Evolutionary conservation across 192 early-diverging fungal genomes (phyloP).

Genomic region (Chytriomyces sp.): DNA sequence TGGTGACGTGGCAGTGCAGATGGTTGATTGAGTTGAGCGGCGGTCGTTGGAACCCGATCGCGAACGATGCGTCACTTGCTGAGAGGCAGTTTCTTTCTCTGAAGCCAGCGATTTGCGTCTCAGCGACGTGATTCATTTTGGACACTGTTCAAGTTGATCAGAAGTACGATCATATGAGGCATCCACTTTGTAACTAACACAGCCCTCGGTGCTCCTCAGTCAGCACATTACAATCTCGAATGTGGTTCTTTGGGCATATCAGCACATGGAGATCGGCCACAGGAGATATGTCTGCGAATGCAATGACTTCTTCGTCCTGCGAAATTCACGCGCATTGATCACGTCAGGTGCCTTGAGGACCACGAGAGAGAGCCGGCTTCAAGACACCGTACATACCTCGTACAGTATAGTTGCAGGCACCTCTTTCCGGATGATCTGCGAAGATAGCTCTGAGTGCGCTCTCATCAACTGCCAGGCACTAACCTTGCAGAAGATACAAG

Average conservation of each 20-base stretch:
- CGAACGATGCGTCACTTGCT: neutral
- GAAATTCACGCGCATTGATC: no score
- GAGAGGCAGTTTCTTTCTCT: neutral
- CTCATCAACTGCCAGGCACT: neutral
- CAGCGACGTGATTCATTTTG: neutral
- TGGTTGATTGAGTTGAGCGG: neutral
- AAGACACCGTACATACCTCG: neutral
- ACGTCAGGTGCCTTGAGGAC: no score
- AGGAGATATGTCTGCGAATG: neutral
- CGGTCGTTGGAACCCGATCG: conserved; percentile 3
- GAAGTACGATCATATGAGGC: neutral
- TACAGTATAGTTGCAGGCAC: neutral
- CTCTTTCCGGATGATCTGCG: neutral
- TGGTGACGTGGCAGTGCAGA: conserved; percentile 1
- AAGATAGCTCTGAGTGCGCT: neutral
- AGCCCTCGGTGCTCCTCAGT: neutral
- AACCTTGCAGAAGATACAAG: no score
- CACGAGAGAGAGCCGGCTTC: no score
- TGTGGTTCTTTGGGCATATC: neutral
- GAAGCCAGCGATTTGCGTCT: neutral
- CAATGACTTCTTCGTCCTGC: neutral
- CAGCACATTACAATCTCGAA: neutral
- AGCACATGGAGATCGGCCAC: neutral
- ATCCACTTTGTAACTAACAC: neutral
- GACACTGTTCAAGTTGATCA: no score